Percentiles rank a stretch among this genome's conserved stretches.
phyloP scores from a whole-genome alignment of 1,139 yeast genomes.

The Candida dubliniensis region DNA sequence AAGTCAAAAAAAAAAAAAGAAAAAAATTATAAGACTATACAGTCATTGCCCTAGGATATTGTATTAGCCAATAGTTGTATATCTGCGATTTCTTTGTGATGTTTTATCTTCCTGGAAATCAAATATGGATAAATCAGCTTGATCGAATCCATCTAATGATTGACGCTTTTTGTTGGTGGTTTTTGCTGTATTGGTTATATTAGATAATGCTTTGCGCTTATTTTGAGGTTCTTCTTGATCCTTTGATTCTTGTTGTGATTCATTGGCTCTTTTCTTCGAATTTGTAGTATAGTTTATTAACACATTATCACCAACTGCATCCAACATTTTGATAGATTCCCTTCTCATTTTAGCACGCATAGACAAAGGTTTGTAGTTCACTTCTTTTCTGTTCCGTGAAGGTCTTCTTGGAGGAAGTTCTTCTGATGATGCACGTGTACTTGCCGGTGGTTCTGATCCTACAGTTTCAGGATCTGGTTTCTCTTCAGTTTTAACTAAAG shows the following conservation, averaged over 20 bases:
- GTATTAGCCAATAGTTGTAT: conserved; percentile 14
- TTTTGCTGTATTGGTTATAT: conserved; percentile 17
- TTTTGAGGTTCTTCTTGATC: not conserved
- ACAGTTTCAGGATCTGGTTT: too few species aligned
- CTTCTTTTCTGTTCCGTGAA: conserved; percentile 30
- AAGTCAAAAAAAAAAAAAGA: not conserved
- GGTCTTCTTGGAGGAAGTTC: conserved; percentile 11
- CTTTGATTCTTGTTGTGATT: not conserved
- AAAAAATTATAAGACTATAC: too few species aligned
- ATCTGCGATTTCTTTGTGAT: conserved; percentile 13
- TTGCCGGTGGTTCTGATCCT: not conserved
- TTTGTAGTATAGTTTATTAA: conserved; percentile 46
- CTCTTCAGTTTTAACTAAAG: too few species aligned
- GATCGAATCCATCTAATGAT: conserved; percentile 4
- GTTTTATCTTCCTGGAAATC: conserved; percentile 26
- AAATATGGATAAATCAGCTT: conserved; percentile 25
- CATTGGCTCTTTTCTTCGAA: conserved; percentile 18
- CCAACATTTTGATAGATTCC: conserved; percentile 57
- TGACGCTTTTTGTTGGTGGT: conserved; percentile 5
- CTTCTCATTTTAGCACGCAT: conserved; percentile 70
- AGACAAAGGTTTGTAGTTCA: conserved; percentile 71
- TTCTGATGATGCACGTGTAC: not conserved
- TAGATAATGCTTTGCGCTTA: conserved; percentile 22
- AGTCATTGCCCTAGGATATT: too few species aligned
- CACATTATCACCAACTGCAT: conserved; percentile 46